Conservation (phyloP, 1,284 basidiomycete species). For the Heterobasidion occidentale region DNA sequence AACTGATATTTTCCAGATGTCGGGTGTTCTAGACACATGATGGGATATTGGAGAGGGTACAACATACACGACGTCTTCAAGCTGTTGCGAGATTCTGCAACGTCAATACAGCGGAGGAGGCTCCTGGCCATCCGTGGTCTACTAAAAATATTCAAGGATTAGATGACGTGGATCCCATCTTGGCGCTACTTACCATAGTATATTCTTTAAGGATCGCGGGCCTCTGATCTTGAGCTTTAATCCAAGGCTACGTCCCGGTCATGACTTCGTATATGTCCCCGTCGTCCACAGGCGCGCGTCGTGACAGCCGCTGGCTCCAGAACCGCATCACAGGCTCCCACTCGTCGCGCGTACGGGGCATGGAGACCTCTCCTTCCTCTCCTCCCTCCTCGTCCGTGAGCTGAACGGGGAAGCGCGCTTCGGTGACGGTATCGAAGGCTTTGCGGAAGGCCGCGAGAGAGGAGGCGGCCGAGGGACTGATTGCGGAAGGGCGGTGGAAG, state of each 20-base stretch:
- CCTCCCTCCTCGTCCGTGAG: not conserved
- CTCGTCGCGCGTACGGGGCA: slow-evolving; percentile 72
- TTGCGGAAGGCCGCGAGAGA: slow-evolving; percentile 45
- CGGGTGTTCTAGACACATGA: too few species aligned
- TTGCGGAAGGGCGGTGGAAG: slow-evolving; percentile 40
- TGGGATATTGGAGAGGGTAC: too few species aligned
- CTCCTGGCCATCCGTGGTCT: too few species aligned
- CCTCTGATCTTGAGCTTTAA: not conserved
- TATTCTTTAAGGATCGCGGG: too few species aligned
- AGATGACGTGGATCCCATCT: too few species aligned
- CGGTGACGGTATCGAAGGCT: slow-evolving; percentile 44
- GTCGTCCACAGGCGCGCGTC: slow-evolving; percentile 32
- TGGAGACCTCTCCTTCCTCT: slow-evolving; percentile 41
- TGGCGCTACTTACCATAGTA: too few species aligned
- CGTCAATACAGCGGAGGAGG: too few species aligned
- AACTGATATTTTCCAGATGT: too few species aligned
- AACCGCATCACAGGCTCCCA: slow-evolving; percentile 83
- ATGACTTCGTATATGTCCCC: slow-evolving; percentile 76
- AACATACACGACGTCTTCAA: too few species aligned
- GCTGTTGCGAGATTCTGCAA: too few species aligned
- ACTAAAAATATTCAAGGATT: too few species aligned
- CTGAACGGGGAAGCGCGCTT: slow-evolving; percentile 23
- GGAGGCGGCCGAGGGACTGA: slow-evolving; percentile 33
- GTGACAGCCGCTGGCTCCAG: slow-evolving; percentile 68
- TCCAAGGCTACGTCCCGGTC: slow-evolving; percentile 19